Percentiles rank a stretch among this genome's conserved stretches.
These are phyloP conservation scores for Aspergillus baeticus DNA, from an alignment of 495 filamentous ascomycete species.

Conservation along the genomic window DNA sequence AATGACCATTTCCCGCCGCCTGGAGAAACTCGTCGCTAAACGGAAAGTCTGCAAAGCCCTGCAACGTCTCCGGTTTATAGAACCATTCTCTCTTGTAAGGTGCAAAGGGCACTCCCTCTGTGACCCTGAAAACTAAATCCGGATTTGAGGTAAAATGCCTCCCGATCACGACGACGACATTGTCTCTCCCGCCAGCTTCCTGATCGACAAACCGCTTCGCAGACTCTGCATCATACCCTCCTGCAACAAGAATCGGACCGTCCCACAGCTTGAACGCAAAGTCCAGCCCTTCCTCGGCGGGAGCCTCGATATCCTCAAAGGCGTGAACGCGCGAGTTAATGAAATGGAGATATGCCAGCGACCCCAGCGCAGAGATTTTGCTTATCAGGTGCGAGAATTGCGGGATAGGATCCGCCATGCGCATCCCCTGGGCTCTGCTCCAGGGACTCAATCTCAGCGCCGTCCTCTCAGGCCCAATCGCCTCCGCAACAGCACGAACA, in stretches of 20 bases:
- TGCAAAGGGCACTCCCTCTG: too few relatives aligned
- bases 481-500: conserved; percentile 54
- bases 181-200: too few relatives aligned
- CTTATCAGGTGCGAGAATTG: conserved; percentile 56
- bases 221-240: conserved; percentile 46
- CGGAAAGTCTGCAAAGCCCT: too few relatives aligned
- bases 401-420: conserved; percentile 58
- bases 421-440: conserved; percentile 60
- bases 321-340: conserved; percentile 9
- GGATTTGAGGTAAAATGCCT: too few relatives aligned
- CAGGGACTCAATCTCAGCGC: conserved; percentile 62
- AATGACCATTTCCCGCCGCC: too few relatives aligned
- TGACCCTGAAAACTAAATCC: too few relatives aligned
- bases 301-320: conserved; percentile 23
- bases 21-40: too few relatives aligned
- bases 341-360: conserved; percentile 62
- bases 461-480: conserved; percentile 56
- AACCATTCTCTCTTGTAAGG: too few relatives aligned
- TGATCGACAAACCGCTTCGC: too few relatives aligned
- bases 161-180: too few relatives aligned
- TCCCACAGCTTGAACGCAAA: conserved; percentile 38
- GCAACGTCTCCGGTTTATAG: too few relatives aligned
- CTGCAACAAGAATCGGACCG: conserved; percentile 56
- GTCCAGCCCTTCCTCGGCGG: conserved; percentile 40
- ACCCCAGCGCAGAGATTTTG: conserved; percentile 43